Percentiles rank a stretch among this genome's conserved stretches.
Evolutionary conservation across 495 filamentous ascomycete species (phyloP).

Genomic region (Thermochaetoides thermophila): DNA sequence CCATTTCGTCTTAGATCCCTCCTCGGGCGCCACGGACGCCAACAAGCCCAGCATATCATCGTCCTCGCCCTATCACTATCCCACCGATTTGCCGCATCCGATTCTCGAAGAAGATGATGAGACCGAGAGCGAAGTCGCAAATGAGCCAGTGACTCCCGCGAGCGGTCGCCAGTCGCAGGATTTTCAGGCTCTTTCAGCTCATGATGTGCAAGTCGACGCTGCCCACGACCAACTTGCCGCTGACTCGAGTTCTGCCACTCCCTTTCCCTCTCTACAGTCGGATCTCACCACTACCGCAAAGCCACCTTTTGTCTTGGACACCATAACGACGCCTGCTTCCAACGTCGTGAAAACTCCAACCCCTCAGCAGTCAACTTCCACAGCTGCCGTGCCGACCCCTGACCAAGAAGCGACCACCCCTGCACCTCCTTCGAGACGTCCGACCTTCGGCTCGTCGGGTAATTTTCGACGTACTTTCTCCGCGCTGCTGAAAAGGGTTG

Average conservation of each 20-base stretch:
- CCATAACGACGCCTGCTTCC: constrained; percentile 6
- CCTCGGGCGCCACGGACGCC: too few species aligned
- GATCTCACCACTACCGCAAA: constrained; percentile 10
- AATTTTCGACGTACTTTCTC: constrained; percentile 25
- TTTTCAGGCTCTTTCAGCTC: constrained; percentile 28
- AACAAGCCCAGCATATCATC: too few species aligned
- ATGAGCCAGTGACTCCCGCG: constrained; percentile 34
- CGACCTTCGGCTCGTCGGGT: constrained; percentile 22
- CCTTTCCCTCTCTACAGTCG: constrained; percentile 12
- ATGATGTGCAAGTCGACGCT: constrained; percentile 21
- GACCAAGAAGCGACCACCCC: constrained; percentile 12
- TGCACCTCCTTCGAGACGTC: constrained; percentile 18
- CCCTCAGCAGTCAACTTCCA: constrained; percentile 5
- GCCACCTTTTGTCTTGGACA: constrained; percentile 17
- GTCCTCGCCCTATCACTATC: constrained; percentile 24
- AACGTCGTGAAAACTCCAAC: constrained; percentile 6
- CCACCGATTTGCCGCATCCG: constrained; percentile 26
- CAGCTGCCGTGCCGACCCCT: constrained; percentile 10
- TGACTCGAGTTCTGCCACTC: constrained; percentile 11
- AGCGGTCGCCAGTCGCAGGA: constrained; percentile 36
- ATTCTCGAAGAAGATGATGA: constrained; percentile 36
- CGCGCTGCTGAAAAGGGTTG: constrained; percentile 17
- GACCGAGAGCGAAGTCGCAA: constrained; percentile 31
- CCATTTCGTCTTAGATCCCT: too few species aligned
- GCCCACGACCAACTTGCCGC: constrained; percentile 20